phyloP scores from a whole-genome alignment of 768 basidiomycete genomes.

The Macrolepiota dolichaula region DNA sequence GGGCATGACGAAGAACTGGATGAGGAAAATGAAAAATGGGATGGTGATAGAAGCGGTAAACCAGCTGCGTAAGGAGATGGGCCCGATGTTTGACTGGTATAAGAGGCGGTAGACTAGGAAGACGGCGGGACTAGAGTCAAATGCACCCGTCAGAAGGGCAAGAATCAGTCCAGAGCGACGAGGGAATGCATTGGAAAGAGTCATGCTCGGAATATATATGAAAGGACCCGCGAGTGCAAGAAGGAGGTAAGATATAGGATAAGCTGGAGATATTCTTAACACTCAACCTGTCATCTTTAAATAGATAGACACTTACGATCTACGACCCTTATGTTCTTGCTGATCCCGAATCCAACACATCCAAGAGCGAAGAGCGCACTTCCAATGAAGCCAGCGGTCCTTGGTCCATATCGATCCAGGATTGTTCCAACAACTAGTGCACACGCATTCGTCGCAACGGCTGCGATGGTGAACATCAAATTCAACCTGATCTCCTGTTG shows the following conservation, averaged over 20 bases:
- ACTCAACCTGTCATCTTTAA: neutral
- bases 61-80: constrained; percentile 3
- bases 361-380: neutral
- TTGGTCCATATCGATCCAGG: constrained; percentile 1
- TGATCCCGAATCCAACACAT: neutral
- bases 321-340: neutral
- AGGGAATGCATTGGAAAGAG: constrained; percentile 4
- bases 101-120: constrained; percentile 4
- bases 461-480: constrained; percentile 5
- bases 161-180: constrained; percentile 1
- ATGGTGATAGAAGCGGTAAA: neutral
- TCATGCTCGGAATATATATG: constrained; percentile 4
- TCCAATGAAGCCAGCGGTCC: neutral
- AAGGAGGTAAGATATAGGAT: constrained; percentile 3
- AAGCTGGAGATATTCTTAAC: neutral
- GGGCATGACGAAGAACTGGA: neutral
- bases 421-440: constrained; percentile 1
- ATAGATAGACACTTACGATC: constrained; percentile 3
- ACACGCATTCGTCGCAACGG: constrained; percentile 6
- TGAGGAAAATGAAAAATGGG: neutral
- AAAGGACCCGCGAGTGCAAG: constrained; percentile 3
- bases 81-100: neutral
- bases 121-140: constrained; percentile 6
- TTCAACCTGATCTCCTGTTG: constrained; percentile 4
- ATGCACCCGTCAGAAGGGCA: neutral